Percentiles rank a stretch among this genome's conserved stretches.
These are phyloP conservation scores for Plenodomus lindquistii DNA, from an alignment of 2,329 filamentous ascomycete species.

Conservation along the genomic window DNA sequence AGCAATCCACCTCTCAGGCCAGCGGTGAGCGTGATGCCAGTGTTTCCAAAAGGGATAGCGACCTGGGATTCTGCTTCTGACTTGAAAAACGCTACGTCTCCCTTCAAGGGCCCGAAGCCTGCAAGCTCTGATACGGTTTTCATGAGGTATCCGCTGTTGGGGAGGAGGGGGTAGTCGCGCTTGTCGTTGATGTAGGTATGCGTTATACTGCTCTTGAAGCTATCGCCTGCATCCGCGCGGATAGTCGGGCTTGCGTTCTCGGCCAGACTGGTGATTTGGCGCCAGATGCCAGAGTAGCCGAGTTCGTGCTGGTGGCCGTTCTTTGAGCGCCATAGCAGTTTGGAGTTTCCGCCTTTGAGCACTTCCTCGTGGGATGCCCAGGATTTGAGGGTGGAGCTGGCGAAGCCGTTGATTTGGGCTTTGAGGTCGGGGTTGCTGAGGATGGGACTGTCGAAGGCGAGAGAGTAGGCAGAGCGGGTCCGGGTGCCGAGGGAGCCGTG, in stretches of 20 bases:
- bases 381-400: conserved; percentile 82
- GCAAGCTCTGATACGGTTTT: conserved; percentile 83
- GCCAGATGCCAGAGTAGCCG: conserved; percentile 80
- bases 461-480: conserved; percentile 88
- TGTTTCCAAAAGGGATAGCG: conserved; percentile 73
- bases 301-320: conserved; percentile 74
- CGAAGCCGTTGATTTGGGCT: conserved; percentile 76
- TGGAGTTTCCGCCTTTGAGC: conserved; percentile 74
- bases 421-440: conserved; percentile 81
- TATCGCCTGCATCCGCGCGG: conserved; percentile 84
- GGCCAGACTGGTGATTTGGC: conserved; percentile 81
- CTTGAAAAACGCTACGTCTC: conserved; percentile 94
- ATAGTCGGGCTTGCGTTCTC: conserved; percentile 79
- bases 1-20: conserved; percentile 81
- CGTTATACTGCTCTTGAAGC: conserved; percentile 82
- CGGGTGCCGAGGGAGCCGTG: conserved; percentile 89
- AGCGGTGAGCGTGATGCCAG: conserved; percentile 80
- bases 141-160: conserved; percentile 78
- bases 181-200: conserved; percentile 81
- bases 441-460: conserved; percentile 80
- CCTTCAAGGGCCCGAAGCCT: conserved; percentile 78
- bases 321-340: conserved; percentile 72
- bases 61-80: conserved; percentile 81
- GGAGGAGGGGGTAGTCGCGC: conserved; percentile 83
- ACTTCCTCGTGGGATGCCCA: conserved; percentile 96